Evolutionary conservation across 2,329 filamentous ascomycete genomes (phyloP), one percentile per base, ranked within the genome.

Genomic region (Akanthomyces lecanii): DNA sequence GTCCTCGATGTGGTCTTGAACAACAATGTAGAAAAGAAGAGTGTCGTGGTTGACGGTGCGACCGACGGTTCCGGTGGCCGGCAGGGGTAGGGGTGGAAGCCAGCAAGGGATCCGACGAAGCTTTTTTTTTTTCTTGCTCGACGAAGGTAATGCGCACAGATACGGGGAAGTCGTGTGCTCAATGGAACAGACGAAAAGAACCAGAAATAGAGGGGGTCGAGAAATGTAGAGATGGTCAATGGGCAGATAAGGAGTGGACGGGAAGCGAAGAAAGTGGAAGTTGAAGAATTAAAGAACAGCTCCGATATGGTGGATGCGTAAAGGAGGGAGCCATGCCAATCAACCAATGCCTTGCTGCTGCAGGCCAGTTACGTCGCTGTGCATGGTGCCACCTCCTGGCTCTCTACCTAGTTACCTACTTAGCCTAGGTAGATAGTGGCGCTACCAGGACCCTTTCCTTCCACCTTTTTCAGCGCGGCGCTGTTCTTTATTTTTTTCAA

Each of bases 241-340:
- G 45, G 25, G 59, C 50, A 58, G 55, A 57, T 48, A 61, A 61
- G 40, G 59, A 61, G 40, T 47, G 59, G 42, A 61, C 40, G 47
- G n/a, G 50, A 61, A 61, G 40, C 21, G 50, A 48, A 55, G 45
- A 60, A 33, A 28, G 53, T 42, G 61, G 36, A 33, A 40, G 59
- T 36, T 52, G 63, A 63, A 54, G 65, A 59, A 60, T 60, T 50
- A 52, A 23, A 36, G 18, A 36, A 52, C 33, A 51, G 59, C 28
- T 48, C 47, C 33, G 5, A 21, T 6, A 44, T 25, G 18, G 56
- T 30, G 45, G 56, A 38, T 28, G 56, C 14, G 28, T 6, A 56
- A 50, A 59, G 56, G 56, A 59, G 56, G 56, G 45, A 50, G 56
- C 56, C 56, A 38, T 36, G n/a, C 11, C 44, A 11, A 30, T 5